A percentile compares a stretch with the other conserved stretches of the same genome.
These are phyloP conservation scores for Fusarium zealandicum DNA, from an alignment of 2,329 filamentous ascomycete genomes.

Conservation along the genomic window DNA sequence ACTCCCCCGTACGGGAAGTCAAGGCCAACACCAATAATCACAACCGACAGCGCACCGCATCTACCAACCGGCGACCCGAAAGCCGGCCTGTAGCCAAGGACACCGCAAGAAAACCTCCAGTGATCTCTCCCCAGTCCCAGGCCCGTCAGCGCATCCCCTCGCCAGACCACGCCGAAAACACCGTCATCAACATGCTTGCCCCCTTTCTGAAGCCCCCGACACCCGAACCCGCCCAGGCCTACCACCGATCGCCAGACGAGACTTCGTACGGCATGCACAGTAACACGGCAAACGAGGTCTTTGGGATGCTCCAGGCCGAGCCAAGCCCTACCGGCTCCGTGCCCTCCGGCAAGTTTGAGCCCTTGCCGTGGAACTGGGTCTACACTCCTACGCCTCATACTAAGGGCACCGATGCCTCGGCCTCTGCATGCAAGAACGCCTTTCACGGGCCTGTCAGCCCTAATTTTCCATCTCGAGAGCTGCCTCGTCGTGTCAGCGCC, in stretches of 20 bases:
- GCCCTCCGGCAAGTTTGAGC: slow-evolving; percentile 45
- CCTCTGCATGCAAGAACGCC: slow-evolving; percentile 36
- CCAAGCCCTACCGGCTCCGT: slow-evolving; percentile 42
- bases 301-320: slow-evolving; percentile 50
- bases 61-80: slow-evolving; percentile 16
- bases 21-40: slow-evolving; percentile 15
- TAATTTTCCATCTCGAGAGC: slow-evolving; percentile 31
- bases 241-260: slow-evolving; percentile 47
- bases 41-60: slow-evolving; percentile 16
- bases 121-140: slow-evolving; percentile 16
- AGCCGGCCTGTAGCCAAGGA: slow-evolving; percentile 7
- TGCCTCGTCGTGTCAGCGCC: slow-evolving; percentile 11
- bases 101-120: slow-evolving; percentile 7
- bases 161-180: slow-evolving; percentile 46
- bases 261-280: slow-evolving; percentile 64
- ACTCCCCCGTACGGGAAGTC: slow-evolving; percentile 14
- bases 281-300: slow-evolving; percentile 58
- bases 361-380: slow-evolving; percentile 62
- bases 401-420: slow-evolving; percentile 28
- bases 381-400: slow-evolving; percentile 46
- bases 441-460: slow-evolving; percentile 41
- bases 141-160: slow-evolving; percentile 18
- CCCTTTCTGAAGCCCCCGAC: slow-evolving; percentile 57
- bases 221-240: slow-evolving; percentile 46
- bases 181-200: slow-evolving; percentile 57